Evolutionary conservation across 1,284 basidiomycete species (phyloP).

Genomic region (Hymenochaete sp.): DNA sequence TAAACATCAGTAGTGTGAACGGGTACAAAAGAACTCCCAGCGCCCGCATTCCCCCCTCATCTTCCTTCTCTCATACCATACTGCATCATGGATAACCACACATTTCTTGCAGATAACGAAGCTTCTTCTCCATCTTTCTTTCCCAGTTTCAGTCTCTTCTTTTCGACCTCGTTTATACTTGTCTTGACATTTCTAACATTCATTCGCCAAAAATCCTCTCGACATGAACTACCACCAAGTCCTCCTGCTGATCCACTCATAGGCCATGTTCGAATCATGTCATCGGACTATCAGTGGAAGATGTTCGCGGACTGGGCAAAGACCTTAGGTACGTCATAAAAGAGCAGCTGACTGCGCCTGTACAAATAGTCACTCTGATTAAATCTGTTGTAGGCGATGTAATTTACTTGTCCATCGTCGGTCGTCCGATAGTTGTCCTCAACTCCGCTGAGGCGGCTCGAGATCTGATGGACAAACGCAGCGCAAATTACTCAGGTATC

Average conservation of each 20-base stretch:
- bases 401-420: slow-evolving; percentile 29
- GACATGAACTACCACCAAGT: slow-evolving; percentile 29
- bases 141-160: no score
- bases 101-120: no score
- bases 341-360: background rate
- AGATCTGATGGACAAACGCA: slow-evolving; percentile 35
- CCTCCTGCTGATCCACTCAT: slow-evolving; percentile 28
- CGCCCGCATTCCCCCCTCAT: no score
- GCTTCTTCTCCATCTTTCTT: no score
- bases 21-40: no score
- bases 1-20: no score
- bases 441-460: slow-evolving; percentile 29
- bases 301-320: slow-evolving; percentile 28
- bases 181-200: no score
- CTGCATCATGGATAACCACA: no score
- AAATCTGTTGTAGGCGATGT: slow-evolving; percentile 18
- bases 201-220: no score
- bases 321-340: slow-evolving; percentile 29
- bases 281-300: slow-evolving; percentile 24
- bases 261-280: slow-evolving; percentile 27
- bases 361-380: background rate
- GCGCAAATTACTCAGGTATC: slow-evolving; percentile 34
- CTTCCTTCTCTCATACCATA: no score
- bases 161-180: no score
- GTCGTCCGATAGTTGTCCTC: slow-evolving; percentile 29